Conservation (phyloP, 495 filamentous ascomycete species). For the Stereocaulon alpinum region DNA sequence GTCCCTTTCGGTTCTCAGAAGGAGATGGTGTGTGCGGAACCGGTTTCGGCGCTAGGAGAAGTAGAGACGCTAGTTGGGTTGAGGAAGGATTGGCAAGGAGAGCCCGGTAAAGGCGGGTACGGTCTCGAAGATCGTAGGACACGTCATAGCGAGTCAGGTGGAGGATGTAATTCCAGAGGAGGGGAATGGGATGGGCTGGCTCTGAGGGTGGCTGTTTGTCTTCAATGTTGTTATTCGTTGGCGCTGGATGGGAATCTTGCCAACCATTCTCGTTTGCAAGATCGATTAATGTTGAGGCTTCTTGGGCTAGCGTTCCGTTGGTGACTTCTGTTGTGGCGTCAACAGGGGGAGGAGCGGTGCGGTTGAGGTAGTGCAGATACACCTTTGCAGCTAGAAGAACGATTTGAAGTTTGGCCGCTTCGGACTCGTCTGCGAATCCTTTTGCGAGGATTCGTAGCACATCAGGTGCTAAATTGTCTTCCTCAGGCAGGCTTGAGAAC, state of each 20-base stretch:
- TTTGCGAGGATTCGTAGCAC: conserved; percentile 84
- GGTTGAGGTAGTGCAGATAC: conserved; percentile 78
- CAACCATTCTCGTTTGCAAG: conserved; percentile 10
- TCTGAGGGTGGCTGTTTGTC: conserved; percentile 18
- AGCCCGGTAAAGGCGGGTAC: conserved; percentile 75
- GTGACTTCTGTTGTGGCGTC: not conserved
- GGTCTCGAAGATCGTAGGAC: conserved; percentile 89
- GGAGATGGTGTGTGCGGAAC: conserved; percentile 80
- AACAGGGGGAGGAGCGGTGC: conserved; percentile 17
- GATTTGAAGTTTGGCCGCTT: conserved; percentile 81
- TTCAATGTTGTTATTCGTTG: conserved; percentile 28
- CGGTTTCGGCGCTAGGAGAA: conserved; percentile 88
- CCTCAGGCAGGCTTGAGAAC: conserved; percentile 66
- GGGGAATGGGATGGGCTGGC: conserved; percentile 51
- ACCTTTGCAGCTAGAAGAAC: conserved; percentile 88
- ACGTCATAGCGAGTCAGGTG: conserved; percentile 83
- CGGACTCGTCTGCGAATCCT: conserved; percentile 71
- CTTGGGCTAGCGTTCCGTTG: not conserved
- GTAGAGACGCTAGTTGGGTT: conserved; percentile 77
- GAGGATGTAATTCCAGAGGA: conserved; percentile 76
- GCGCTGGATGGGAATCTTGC: conserved; percentile 16
- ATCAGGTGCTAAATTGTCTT: conserved; percentile 83
- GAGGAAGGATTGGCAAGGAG: conserved; percentile 62
- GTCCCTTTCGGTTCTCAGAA: conserved; percentile 64
- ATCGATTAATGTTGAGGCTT: not conserved